Evolutionary conservation across 306 rosid species (phyloP), one percentile per base, ranked within the genome.

Genomic region (Sphenostylis stenocarpa): DNA sequence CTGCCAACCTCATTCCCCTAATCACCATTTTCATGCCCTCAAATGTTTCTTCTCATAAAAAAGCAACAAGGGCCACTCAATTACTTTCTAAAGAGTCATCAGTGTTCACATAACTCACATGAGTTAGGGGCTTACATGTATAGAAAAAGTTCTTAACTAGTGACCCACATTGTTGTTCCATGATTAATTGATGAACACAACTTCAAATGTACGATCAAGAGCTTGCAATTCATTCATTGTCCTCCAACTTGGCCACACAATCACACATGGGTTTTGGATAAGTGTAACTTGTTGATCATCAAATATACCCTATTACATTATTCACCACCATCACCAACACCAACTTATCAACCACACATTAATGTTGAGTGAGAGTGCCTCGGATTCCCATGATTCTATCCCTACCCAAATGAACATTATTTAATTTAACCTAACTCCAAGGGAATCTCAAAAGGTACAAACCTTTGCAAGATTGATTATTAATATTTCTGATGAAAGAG

Each of bases 371-470:
- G n/a, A n/a, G n/a, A n/a, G n/a, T n/a, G 55, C 81, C 28, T 73
- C 47, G 80, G 83, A 82, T 67, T 73, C 79, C 70, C 11, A 34
- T 38, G 71, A 63, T 71, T 77, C 26, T 19, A 57, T 61, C 49
- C 55, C 49, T 61, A 62, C 39, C 74, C 33, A 14, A 44, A 26
- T 55, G 60, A 58, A 62, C 26, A 56, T 56, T 76, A 36, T 70
- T 39, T 67, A 67, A 24, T 60, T 44, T 44, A 68, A 66, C 62
- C 39, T 56, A 57, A 61, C 67, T 70, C 79, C 67, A 34, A 33
- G 81, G 79, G 72, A 84, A 70, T 79, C 47, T 44, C 76, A n/a
- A 64, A 64, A 64, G 70, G 58, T 79, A 53, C 67, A 53, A 63
- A 60, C 47, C 69, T 31, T 55, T 45, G 56, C 64, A 48, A 31